A percentile compares a stretch with the other conserved stretches of the same genome.
phyloP scores from a whole-genome alignment of 2,329 filamentous ascomycete genomes.

The Hymenoscyphus repandus region DNA sequence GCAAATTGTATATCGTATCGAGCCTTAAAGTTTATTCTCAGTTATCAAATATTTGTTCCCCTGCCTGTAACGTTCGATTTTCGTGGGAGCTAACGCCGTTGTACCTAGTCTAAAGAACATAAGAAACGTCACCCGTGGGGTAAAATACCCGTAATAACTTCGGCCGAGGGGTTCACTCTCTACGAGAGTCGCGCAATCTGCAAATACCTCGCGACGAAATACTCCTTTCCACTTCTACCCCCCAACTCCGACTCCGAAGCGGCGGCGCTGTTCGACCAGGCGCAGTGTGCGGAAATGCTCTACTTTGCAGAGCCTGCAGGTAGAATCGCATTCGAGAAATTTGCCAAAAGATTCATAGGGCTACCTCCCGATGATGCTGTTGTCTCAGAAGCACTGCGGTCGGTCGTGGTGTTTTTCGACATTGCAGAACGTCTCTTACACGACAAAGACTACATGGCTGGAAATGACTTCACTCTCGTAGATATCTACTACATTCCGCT shows the following conservation, averaged over 20 bases:
- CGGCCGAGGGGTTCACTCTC: constrained; percentile 38
- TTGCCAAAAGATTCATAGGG: constrained; percentile 40
- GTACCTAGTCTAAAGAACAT: constrained; percentile 33
- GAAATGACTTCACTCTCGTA: constrained; percentile 37
- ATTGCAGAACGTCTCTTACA: constrained; percentile 37
- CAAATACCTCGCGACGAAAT: constrained; percentile 41
- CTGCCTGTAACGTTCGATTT: constrained; percentile 16
- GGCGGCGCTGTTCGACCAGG: constrained; percentile 40
- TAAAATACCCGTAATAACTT: constrained; percentile 37
- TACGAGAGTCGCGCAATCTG: constrained; percentile 44
- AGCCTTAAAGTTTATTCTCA: constrained; percentile 12
- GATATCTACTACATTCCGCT: constrained; percentile 45
- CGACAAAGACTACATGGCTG: constrained; percentile 40
- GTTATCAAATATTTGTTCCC: constrained; percentile 15
- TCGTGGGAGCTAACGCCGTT: constrained; percentile 24
- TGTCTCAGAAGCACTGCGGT: constrained; percentile 34
- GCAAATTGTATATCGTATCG: constrained; percentile 15
- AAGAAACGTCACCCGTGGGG: constrained; percentile 38
- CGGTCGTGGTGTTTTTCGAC: constrained; percentile 39
- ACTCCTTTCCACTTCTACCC: constrained; percentile 41
- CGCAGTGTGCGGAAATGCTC: constrained; percentile 35
- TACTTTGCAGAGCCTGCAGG: constrained; percentile 41
- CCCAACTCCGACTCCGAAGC: constrained; percentile 35
- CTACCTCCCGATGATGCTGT: constrained; percentile 37
- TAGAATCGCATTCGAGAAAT: constrained; percentile 41